Percentiles rank a stretch among this genome's conserved stretches.
Conservation (phyloP, 1,284 basidiomycete species). For the Taiwanofungus camphoratus region DNA sequence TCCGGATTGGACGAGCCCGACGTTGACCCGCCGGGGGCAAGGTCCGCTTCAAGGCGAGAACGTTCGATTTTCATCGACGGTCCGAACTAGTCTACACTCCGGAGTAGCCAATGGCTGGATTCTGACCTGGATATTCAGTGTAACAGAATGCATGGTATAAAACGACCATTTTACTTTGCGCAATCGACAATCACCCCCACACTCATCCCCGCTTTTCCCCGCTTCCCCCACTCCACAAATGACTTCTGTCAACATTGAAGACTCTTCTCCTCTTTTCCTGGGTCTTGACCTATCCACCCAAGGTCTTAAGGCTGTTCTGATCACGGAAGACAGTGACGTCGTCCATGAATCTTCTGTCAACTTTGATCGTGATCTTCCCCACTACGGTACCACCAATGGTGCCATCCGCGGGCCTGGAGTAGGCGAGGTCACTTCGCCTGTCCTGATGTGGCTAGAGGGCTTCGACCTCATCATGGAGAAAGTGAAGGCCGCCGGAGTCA, state of each 20-base stretch:
- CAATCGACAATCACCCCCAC: not conserved
- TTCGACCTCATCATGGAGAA: constrained; percentile 73
- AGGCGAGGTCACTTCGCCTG: constrained; percentile 76
- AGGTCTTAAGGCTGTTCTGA: constrained; percentile 74
- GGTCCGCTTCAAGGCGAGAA: constrained; percentile 7
- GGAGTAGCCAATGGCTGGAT: not conserved
- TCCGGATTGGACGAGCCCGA: not conserved
- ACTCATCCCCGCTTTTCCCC: not conserved
- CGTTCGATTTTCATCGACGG: constrained; percentile 1
- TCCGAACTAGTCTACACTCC: not conserved
- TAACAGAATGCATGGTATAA: not conserved
- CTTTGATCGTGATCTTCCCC: constrained; percentile 77
- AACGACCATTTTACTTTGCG: constrained; percentile 1
- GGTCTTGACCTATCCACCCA: constrained; percentile 89
- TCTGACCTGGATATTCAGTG: too few relatives aligned
- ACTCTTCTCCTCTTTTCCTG: constrained; percentile 57
- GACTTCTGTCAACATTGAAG: constrained; percentile 11
- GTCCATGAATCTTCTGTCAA: constrained; percentile 72
- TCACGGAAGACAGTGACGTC: constrained; percentile 54
- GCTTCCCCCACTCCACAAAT: constrained; percentile 9
- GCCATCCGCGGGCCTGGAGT: constrained; percentile 60
- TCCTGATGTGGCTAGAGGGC: constrained; percentile 81
- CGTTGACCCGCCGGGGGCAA: not conserved
- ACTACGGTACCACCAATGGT: constrained; percentile 70
- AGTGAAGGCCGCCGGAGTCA: constrained; percentile 56